Evolutionary conservation across 2,329 filamentous ascomycete species (phyloP), one percentile per base, ranked within the genome.

Genomic region (Paramyrothecium roridum): DNA sequence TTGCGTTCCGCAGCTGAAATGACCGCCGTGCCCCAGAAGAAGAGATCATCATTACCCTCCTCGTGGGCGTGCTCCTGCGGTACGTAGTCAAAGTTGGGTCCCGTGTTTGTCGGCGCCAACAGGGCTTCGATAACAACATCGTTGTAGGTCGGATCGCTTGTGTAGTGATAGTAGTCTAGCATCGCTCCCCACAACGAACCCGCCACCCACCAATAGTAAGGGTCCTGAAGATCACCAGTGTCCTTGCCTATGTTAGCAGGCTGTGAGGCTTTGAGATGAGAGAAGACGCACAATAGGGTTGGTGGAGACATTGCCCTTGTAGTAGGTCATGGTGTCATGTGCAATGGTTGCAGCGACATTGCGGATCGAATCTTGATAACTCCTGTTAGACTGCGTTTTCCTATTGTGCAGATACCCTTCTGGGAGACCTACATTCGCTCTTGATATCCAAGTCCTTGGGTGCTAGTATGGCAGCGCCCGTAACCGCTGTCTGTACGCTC

Each of bases 21-120:
- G 58, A 85, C 80, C 16, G 85, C 79, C 23, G 90, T 84, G 12
- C 80, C 84, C 88, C 88, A 91, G 67, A 90, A 90, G 33, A 84
- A 85, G 66, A 90, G 85, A 65, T 91, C 88, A 61, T 91, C 88
- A 61, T 91, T 91, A 53, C 88, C 87, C 67, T 88, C 82, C 57
- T 84, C 80, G n/a, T 76, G 76, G 13, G 71, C 70, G 59, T 87
- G 82, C 54, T 72, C 69, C 0, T 79, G 76, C 3, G 81, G 76
- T 78, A 89, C 84, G 64, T 80, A 88, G 70, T 90, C 78, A 56
- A 79, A 75, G 10, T 80, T 68, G 0, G 80, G 78, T 1, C 85
- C 86, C 7, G 74, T 80, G 67, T 82, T 85, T 51, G 70, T 69
- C 1, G 71, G 85, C 23, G 77, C 82, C 7, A 83, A 68, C 2